These are phyloP conservation scores for Melanopsichium pennsylvanicum DNA, from an alignment of 1,284 basidiomycete species.

Conservation along the genomic window DNA sequence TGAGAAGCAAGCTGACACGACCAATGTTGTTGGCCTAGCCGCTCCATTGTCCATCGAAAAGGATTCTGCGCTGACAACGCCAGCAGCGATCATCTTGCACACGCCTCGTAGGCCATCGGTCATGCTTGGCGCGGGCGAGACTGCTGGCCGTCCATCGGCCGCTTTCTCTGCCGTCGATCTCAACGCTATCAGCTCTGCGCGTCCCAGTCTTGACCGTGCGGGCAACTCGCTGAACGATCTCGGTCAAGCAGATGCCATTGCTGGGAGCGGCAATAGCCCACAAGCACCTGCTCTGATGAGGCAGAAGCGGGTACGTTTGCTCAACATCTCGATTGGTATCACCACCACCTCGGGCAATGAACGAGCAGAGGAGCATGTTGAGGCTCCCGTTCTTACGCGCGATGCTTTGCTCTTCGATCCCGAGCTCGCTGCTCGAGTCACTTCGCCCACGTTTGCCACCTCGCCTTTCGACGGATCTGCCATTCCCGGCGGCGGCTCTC, in stretches of 20 bases:
- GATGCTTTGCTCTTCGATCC: conserved; percentile 45
- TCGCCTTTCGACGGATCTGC: not conserved
- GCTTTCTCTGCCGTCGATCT: conserved; percentile 9
- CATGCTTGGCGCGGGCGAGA: conserved; percentile 1
- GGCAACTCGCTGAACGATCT: conserved; percentile 13
- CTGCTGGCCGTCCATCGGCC: conserved; percentile 2
- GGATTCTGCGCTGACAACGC: conserved; percentile 10
- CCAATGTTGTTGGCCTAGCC: conserved; percentile 1
- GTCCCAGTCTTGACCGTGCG: conserved; percentile 17
- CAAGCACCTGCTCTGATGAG: conserved; percentile 10
- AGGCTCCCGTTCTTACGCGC: conserved; percentile 26
- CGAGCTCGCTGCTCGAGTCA: conserved; percentile 23
- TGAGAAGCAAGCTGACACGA: conserved; percentile 4
- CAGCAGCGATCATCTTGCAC: conserved; percentile 31
- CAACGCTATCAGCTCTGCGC: not conserved
- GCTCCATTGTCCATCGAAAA: conserved; percentile 7
- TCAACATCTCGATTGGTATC: conserved; percentile 36
- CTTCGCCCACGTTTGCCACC: not conserved
- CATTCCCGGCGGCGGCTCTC: not conserved
- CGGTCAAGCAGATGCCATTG: conserved; percentile 2
- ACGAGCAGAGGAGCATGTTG: conserved; percentile 8
- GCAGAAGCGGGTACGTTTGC: conserved; percentile 34
- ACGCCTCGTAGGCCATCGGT: conserved; percentile 13
- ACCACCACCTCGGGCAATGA: conserved; percentile 15
- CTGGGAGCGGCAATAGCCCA: not conserved